Conservation (phyloP, 306 rosid species). For the Dalbergia oliveri region DNA sequence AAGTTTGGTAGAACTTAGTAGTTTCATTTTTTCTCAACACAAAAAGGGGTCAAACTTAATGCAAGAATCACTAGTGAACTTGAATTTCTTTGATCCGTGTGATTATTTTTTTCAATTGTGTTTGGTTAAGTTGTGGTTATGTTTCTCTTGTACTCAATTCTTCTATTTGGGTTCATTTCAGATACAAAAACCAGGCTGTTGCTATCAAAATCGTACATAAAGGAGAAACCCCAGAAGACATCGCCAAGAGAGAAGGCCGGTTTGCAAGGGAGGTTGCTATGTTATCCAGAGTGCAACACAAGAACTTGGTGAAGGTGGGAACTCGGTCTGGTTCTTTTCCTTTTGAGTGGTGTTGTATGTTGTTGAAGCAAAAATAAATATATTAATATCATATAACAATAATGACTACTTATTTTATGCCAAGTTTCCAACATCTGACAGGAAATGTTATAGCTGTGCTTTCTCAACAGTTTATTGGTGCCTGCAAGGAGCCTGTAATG, state of each 20-base stretch:
- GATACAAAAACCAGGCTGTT: conserved; percentile 86
- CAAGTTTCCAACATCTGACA: conserved; percentile 41
- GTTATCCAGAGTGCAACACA: conserved; percentile 92
- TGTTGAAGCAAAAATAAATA: conserved; percentile 34
- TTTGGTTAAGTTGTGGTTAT: conserved; percentile 35
- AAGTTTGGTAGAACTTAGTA: conserved; percentile 23
- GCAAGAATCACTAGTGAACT: conserved; percentile 32
- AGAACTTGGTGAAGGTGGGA: conserved; percentile 89
- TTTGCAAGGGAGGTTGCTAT: conserved; percentile 93
- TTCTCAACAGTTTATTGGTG: conserved; percentile 83
- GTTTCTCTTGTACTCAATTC: conserved; percentile 32
- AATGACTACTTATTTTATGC: conserved; percentile 41
- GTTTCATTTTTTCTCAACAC: conserved; percentile 20
- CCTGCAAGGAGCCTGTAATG: conserved; percentile 94
- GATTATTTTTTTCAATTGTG: conserved; percentile 13
- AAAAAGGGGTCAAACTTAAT: background rate
- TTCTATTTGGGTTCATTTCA: conserved; percentile 50
- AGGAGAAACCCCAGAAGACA: conserved; percentile 84
- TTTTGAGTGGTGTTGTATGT: conserved; percentile 15
- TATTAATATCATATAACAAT: background rate
- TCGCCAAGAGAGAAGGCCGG: conserved; percentile 74
- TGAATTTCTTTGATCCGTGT: conserved; percentile 42
- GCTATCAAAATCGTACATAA: conserved; percentile 85
- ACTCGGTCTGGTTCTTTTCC: conserved; percentile 42
- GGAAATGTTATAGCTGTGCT: conserved; percentile 46